phyloP scores from a whole-genome alignment of 73 alveolate genomes.

The Blepharisma stoltei region DNA sequence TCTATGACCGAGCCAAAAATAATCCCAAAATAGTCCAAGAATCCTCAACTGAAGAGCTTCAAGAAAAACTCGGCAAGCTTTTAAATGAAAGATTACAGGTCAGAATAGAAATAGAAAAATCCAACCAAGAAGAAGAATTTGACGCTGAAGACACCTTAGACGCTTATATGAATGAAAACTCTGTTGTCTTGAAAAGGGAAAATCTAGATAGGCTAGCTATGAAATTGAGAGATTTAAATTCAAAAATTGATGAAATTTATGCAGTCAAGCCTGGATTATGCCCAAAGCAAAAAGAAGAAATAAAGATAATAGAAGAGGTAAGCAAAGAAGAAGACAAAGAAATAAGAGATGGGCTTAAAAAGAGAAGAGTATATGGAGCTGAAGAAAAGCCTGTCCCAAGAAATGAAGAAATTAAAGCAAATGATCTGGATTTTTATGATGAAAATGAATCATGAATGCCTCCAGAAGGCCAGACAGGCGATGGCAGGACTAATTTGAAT shows the following conservation, averaged over 20 bases:
- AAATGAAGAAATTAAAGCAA: slow-evolving; percentile 5
- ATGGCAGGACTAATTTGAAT: slow-evolving; percentile 41
- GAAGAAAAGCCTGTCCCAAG: slow-evolving; percentile 15
- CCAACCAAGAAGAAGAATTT: neutral
- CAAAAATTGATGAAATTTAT: slow-evolving; percentile 46
- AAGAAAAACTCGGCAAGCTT: neutral
- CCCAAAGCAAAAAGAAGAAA: slow-evolving; percentile 23
- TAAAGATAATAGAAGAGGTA: neutral
- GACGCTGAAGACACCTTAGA: slow-evolving; percentile 44
- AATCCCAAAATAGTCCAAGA: neutral
- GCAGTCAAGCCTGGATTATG: slow-evolving; percentile 28
- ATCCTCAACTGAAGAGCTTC: neutral
- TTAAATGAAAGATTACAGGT: neutral
- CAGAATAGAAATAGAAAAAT: neutral
- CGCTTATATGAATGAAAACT: slow-evolving; percentile 42
- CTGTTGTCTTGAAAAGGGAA: slow-evolving; percentile 24
- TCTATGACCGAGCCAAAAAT: neutral
- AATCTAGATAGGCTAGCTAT: slow-evolving; percentile 16
- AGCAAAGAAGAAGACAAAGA: slow-evolving; percentile 10
- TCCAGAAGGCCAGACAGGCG: slow-evolving; percentile 39
- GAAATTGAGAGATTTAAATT: slow-evolving; percentile 31
- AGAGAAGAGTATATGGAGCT: slow-evolving; percentile 14
- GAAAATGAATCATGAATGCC: slow-evolving; percentile 40
- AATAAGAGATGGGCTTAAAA: neutral
- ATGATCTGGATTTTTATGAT: slow-evolving; percentile 33